A percentile compares a stretch with the other conserved stretches of the same genome.
Evolutionary conservation across 371 early-diverging fungal genomes (phyloP).

Genomic region (Mucor saturninus): DNA sequence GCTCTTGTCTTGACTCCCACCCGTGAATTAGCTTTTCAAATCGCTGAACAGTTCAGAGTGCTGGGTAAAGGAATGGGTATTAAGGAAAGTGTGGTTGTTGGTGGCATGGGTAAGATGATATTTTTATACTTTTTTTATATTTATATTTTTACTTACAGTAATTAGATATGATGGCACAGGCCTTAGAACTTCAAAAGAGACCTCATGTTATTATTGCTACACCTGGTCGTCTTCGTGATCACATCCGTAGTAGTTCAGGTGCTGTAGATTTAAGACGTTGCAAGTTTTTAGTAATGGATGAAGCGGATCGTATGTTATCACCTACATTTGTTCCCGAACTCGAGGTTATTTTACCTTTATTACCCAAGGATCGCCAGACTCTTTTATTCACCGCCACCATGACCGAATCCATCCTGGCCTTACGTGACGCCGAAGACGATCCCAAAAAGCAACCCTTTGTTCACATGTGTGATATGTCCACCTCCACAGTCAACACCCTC

Average conservation of each 20-base stretch:
- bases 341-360: conserved; percentile 71
- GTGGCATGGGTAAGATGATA: conserved; percentile 77
- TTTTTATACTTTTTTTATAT: background rate
- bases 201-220: conserved; percentile 98
- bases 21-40: conserved; percentile 96
- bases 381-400: conserved; percentile 97
- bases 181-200: conserved; percentile 80
- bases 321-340: conserved; percentile 88
- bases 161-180: conserved; percentile 92
- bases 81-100: conserved; percentile 91
- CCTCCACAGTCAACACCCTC: conserved; percentile 85
- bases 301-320: conserved; percentile 94
- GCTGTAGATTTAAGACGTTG: conserved; percentile 64
- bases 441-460: conserved; percentile 75
- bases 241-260: conserved; percentile 78
- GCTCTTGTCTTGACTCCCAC: conserved; percentile 97
- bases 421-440: conserved; percentile 50
- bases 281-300: conserved; percentile 91
- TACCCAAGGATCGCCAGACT: conserved; percentile 89
- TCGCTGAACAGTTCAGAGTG: conserved; percentile 94
- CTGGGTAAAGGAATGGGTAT: conserved; percentile 91
- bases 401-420: conserved; percentile 79
- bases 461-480: conserved; percentile 75
- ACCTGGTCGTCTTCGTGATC: conserved; percentile 96
- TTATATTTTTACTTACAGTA: background rate